phyloP scores from a whole-genome alignment of 2,329 filamentous ascomycete species.

The Ophiostoma angusticollis region DNA sequence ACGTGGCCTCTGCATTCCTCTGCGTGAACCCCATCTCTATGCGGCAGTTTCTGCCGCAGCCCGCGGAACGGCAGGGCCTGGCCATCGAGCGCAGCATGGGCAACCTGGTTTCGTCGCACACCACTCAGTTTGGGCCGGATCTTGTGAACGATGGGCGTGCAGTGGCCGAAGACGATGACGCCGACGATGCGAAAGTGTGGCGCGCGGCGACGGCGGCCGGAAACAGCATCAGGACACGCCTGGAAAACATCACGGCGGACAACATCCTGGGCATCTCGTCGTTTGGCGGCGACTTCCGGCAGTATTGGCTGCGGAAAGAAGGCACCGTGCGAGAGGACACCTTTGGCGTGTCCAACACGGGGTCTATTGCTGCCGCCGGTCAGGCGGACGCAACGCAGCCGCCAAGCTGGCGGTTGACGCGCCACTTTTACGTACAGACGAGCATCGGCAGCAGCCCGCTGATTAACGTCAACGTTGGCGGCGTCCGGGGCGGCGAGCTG shows the following conservation, averaged over 20 bases:
- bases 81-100: conserved; percentile 23
- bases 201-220: conserved; percentile 24
- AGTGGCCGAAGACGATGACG: conserved; percentile 2
- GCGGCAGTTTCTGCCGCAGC: conserved; percentile 23
- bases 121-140: conserved; percentile 19
- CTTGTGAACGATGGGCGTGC: conserved; percentile 18
- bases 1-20: conserved; percentile 23
- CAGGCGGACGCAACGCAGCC: conserved; percentile 5
- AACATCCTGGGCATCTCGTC: conserved; percentile 30
- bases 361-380: conserved; percentile 21
- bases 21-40: conserved; percentile 32
- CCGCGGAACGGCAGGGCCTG: conserved; percentile 15
- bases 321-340: conserved; percentile 29
- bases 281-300: conserved; percentile 31
- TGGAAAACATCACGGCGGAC: conserved; percentile 26
- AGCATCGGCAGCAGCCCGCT: conserved; percentile 30
- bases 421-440: conserved; percentile 38
- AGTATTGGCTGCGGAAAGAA: conserved; percentile 28
- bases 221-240: conserved; percentile 21
- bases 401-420: conserved; percentile 25
- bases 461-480: conserved; percentile 33
- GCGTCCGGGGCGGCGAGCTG: conserved; percentile 29
- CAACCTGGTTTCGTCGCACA: conserved; percentile 26
- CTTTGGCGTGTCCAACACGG: conserved; percentile 43
- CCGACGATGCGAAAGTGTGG: conserved; percentile 28